phyloP scores from a whole-genome alignment of 2,329 filamentous ascomycete genomes.

The Epichloe scottii region DNA sequence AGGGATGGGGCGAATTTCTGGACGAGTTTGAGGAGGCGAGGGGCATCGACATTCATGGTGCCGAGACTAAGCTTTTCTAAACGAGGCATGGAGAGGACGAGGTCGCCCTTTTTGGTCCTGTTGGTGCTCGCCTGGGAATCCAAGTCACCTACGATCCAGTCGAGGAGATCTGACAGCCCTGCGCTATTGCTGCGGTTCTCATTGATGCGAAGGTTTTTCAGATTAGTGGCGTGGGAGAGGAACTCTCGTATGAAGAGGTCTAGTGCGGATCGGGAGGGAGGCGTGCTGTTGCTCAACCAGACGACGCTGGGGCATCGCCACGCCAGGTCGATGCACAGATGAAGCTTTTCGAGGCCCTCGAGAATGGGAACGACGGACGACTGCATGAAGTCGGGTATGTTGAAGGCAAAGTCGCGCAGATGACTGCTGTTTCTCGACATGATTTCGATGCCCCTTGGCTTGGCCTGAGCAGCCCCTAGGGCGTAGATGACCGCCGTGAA shows the following conservation, averaged over 20 bases:
- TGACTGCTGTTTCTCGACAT: slow-evolving; percentile 23
- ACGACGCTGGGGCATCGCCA: slow-evolving; percentile 3
- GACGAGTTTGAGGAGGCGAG: slow-evolving; percentile 22
- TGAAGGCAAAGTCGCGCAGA: slow-evolving; percentile 32
- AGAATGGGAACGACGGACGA: slow-evolving; percentile 28
- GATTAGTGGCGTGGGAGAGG: slow-evolving; percentile 18
- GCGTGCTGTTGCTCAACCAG: neutral
- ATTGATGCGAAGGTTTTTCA: slow-evolving; percentile 31
- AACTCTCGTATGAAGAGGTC: slow-evolving; percentile 13
- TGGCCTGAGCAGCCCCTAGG: slow-evolving; percentile 25
- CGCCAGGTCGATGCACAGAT: slow-evolving; percentile 16
- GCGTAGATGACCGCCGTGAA: slow-evolving; percentile 31
- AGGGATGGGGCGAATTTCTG: slow-evolving; percentile 32
- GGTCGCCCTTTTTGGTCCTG: neutral
- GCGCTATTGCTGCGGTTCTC: slow-evolving; percentile 5
- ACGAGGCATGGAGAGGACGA: slow-evolving; percentile 19
- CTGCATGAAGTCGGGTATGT: slow-evolving; percentile 27
- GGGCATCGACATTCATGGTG: slow-evolving; percentile 16
- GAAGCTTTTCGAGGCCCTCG: slow-evolving; percentile 30
- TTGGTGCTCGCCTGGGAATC: neutral
- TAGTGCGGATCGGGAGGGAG: slow-evolving; percentile 2
- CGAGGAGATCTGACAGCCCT: neutral
- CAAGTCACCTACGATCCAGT: slow-evolving; percentile 7
- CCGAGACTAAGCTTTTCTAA: slow-evolving; percentile 34
- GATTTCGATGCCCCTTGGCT: slow-evolving; percentile 33